These are phyloP conservation scores for Trichophyton simii DNA, from an alignment of 2,329 filamentous ascomycete species.

Conservation along the genomic window DNA sequence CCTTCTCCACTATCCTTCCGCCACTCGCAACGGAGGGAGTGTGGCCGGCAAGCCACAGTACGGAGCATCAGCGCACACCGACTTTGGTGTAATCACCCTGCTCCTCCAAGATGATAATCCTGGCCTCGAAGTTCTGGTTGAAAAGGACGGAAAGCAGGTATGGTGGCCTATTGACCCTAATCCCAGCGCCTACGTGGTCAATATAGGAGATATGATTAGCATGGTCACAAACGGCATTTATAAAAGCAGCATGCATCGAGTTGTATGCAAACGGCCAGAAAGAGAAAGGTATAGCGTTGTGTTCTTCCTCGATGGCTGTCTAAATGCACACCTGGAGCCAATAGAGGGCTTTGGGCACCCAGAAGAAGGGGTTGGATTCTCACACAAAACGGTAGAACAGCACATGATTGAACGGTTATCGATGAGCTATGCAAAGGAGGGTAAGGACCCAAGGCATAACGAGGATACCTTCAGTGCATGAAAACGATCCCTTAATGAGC, in stretches of 20 bases:
- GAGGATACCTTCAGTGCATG: not conserved
- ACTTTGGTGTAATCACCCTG: constrained; percentile 44
- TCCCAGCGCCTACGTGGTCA: constrained; percentile 39
- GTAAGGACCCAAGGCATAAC: not conserved
- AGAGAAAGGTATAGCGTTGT: constrained; percentile 3
- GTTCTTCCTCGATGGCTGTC: constrained; percentile 3
- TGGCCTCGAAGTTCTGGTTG: constrained; percentile 42
- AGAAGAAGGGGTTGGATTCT: not conserved
- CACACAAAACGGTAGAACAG: not conserved
- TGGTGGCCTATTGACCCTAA: constrained; percentile 29
- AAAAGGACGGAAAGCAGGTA: constrained; percentile 33
- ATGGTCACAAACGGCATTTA: constrained; percentile 39
- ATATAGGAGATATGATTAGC: constrained; percentile 38
- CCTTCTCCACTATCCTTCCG: constrained; percentile 1
- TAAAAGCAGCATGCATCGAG: constrained; percentile 34
- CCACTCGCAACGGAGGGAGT: not conserved
- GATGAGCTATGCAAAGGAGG: constrained; percentile 2
- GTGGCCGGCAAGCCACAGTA: not conserved
- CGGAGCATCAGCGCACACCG: constrained; percentile 30
- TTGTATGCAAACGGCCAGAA: constrained; percentile 3
- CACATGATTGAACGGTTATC: constrained; percentile 1
- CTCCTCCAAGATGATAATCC: constrained; percentile 40
- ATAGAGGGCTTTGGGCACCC: not conserved
- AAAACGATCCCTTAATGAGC: not conserved
- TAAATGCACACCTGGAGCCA: not conserved